phyloP scores from a whole-genome alignment of 129 eudicot species.

The sunflower (Helianthus annuus) region HanXRQr2.0-SUNRISE NC_035437.2:163086910-163087409 shows the following conservation, averaged over 20 bases:
- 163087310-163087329: constrained; percentile 96
- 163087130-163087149: constrained; percentile 86
- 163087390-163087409: background rate
- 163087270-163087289: constrained; percentile 93
- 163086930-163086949: background rate
- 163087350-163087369: background rate
- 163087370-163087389: background rate
- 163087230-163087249: background rate
- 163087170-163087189: background rate
- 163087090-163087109: constrained; percentile 98
- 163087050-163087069: constrained; percentile 1
- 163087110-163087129: constrained; percentile 84
- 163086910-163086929: background rate
- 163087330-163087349: constrained; percentile 69
- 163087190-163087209: constrained; percentile 5
- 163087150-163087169: constrained; percentile 23
- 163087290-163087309: constrained; percentile 96
- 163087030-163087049: constrained; percentile 10
- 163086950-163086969: background rate
- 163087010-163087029: background rate
- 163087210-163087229: background rate
- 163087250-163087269: constrained; percentile 66
- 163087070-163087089: constrained; percentile 67
- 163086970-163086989: constrained; percentile 3
- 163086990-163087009: background rate